Percentiles rank a stretch among this genome's conserved stretches.
Conservation (phyloP, 2,329 filamentous ascomycete genomes). For the Claviceps sp. region DNA sequence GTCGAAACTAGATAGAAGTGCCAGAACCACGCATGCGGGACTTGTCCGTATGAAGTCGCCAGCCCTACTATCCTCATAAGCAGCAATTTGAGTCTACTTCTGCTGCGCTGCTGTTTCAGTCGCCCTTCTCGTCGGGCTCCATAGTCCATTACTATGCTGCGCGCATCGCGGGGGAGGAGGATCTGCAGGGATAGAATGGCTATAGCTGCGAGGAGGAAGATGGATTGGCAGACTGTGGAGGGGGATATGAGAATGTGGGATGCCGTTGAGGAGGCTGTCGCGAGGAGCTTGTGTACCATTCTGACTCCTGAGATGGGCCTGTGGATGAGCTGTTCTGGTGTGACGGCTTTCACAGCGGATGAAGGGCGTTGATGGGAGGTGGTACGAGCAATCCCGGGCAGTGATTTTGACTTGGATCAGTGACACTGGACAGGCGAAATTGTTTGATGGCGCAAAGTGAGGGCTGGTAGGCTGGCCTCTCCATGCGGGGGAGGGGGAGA, state of each 20-base stretch:
- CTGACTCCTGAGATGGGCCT: too few relatives aligned
- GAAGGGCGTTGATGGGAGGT: too few relatives aligned
- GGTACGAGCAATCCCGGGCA: too few relatives aligned
- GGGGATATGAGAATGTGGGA: neutral
- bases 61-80: slow-evolving; percentile 2
- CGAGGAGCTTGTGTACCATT: neutral
- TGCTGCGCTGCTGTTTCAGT: neutral
- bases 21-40: slow-evolving; percentile 81
- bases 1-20: slow-evolving; percentile 75
- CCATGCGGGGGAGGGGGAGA: too few relatives aligned
- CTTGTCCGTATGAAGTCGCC: slow-evolving; percentile 29
- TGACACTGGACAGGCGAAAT: too few relatives aligned
- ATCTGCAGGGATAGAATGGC: slow-evolving; percentile 28
- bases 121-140: slow-evolving; percentile 28
- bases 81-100: neutral
- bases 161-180: slow-evolving; percentile 31
- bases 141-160: slow-evolving; percentile 34
- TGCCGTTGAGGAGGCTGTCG: neutral
- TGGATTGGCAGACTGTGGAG: slow-evolving; percentile 19
- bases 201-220: slow-evolving; percentile 30
- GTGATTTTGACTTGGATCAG: too few relatives aligned
- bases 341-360: too few relatives aligned
- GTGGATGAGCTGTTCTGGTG: too few relatives aligned
- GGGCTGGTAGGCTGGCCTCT: too few relatives aligned
- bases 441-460: too few relatives aligned